A percentile compares a stretch with the other conserved stretches of the same genome.
Evolutionary conservation across 345 rosid species (phyloP).

Genomic region (Noccaea bulbosa): DNA sequence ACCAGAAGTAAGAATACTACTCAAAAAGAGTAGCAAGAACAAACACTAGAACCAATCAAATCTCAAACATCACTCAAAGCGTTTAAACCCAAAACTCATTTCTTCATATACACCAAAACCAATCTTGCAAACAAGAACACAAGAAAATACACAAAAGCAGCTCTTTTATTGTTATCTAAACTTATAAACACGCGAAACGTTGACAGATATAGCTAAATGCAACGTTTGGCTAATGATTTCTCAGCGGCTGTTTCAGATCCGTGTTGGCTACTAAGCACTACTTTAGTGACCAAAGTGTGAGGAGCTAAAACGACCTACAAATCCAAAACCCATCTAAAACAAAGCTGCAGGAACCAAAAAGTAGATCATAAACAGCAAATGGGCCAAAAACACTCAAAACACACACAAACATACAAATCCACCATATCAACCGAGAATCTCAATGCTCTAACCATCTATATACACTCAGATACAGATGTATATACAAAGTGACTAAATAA

Average conservation of each 20-base stretch:
- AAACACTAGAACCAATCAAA: too few relatives aligned
- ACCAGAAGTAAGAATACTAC: too few relatives aligned
- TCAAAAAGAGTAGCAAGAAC: too few relatives aligned
- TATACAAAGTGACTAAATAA: neutral
- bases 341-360: neutral
- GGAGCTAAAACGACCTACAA: neutral
- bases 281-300: neutral
- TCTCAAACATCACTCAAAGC: too few relatives aligned
- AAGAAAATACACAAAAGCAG: neutral
- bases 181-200: neutral
- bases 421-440: neutral
- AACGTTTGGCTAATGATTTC: neutral
- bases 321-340: slow-evolving; percentile 19
- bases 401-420: slow-evolving; percentile 1
- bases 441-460: neutral
- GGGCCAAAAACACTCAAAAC: neutral
- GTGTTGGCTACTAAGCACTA: neutral
- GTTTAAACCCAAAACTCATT: neutral
- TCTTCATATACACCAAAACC: neutral
- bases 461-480: neutral
- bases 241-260: slow-evolving; percentile 6
- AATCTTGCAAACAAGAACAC: neutral
- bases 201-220: neutral
- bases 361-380: neutral
- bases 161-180: neutral